A percentile compares a stretch with the other conserved stretches of the same genome.
These are phyloP conservation scores for Monilinia fructigena DNA, from an alignment of 2,329 filamentous ascomycete species.

Conservation along the genomic window DNA sequence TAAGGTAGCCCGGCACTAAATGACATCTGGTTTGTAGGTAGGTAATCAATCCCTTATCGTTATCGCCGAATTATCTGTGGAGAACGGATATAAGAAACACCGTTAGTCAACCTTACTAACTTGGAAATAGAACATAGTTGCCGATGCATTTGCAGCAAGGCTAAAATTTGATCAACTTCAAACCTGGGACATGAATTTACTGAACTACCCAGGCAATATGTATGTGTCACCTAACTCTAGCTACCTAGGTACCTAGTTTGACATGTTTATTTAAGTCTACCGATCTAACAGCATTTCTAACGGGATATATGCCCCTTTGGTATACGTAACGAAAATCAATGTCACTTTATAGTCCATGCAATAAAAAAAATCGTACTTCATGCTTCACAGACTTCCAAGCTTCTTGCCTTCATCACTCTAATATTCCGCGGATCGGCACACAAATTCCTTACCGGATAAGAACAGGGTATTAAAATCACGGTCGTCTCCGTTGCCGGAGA, in stretches of 20 bases:
- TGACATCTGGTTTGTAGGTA: no score
- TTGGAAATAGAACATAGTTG: no score
- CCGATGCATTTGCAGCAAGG: not conserved
- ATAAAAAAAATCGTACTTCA: not conserved
- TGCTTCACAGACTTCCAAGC: not conserved
- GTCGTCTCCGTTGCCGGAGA: not conserved
- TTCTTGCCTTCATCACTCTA: not conserved
- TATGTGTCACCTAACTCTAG: not conserved
- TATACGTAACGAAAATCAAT: not conserved
- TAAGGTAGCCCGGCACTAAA: no score
- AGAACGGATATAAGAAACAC: not conserved
- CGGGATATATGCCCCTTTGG: not conserved
- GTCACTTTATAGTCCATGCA: not conserved
- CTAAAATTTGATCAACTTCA: not conserved
- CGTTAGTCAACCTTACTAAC: not conserved
- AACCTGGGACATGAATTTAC: no score
- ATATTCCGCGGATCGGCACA: not conserved
- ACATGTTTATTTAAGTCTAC: not conserved
- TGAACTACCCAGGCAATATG: not conserved
- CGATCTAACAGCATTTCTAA: not conserved
- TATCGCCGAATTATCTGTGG: not conserved
- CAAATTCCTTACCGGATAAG: not conserved
- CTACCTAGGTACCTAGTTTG: not conserved
- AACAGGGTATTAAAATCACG: no score
- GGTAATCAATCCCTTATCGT: slow-evolving; percentile 5